Percentiles rank a stretch among this genome's conserved stretches.
These are phyloP conservation scores for Pachysandra terminalis DNA, from an alignment of 164 flowering plant species.

Conservation along the genomic window DNA sequence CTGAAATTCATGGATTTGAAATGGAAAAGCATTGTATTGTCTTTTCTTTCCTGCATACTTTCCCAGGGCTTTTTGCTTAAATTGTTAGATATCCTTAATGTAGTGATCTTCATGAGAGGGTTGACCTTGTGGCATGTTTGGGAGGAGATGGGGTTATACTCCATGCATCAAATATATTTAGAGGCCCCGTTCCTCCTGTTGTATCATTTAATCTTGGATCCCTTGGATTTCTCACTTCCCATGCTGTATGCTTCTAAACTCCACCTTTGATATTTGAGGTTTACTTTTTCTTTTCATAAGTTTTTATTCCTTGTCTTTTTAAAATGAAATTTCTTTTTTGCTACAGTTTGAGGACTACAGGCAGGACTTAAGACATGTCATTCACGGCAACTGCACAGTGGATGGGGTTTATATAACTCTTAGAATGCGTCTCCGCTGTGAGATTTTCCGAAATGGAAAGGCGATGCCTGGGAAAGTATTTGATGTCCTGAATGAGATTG, in stretches of 20 bases:
- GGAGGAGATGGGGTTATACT: constrained; percentile 99
- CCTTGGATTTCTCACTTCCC: constrained; percentile 98
- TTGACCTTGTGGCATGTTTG: constrained; percentile 94
- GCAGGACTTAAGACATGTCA: constrained; percentile 77
- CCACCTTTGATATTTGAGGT: constrained; percentile 4
- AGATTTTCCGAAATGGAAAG: constrained; percentile 87
- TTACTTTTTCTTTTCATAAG: not conserved
- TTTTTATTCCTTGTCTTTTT: constrained; percentile 5
- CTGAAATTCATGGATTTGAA: constrained; percentile 9
- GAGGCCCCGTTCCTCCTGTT: constrained; percentile 95
- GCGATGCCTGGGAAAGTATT: constrained; percentile 94
- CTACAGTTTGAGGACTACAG: constrained; percentile 77
- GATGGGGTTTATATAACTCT: constrained; percentile 98
- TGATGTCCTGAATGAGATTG: constrained; percentile 91
- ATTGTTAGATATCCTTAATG: constrained; percentile 14
- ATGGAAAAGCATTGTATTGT: not conserved
- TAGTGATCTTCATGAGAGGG: constrained; percentile 97
- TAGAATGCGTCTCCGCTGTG: constrained; percentile 91
- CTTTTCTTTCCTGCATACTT: constrained; percentile 4
- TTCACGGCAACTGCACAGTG: constrained; percentile 79
- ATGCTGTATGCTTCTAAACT: constrained; percentile 49
- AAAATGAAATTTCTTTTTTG: constrained; percentile 4
- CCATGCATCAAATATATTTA: constrained; percentile 92
- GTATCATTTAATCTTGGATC: constrained; percentile 99
- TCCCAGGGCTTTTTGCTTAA: not conserved